Evolutionary conservation across 192 early-diverging fungal species (phyloP), one percentile per base, ranked within the genome.

Genomic region (Gaertneriomyces sp.): DNA sequence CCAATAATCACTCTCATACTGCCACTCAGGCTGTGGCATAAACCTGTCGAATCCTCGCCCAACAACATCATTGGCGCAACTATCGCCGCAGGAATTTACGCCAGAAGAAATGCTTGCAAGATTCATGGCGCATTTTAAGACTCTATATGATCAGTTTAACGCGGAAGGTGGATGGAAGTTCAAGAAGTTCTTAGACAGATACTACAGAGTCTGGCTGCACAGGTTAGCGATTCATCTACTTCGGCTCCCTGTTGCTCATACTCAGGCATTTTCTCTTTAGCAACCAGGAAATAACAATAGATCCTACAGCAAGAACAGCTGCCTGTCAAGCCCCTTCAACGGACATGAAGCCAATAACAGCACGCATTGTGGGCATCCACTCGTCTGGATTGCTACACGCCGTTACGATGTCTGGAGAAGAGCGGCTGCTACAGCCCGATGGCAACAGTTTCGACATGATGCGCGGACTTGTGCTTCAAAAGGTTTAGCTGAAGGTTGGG

Each of bases 371-470:
- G 5, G 95, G 96, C 0, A 83, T 99, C 38, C 89, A 88, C 44
- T 80, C 81, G 33, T 85, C 81, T 57, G 94, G 94, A 7, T 74
- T 95, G 60, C 61, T 97, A 41, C 79, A 80, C 53, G 90, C 90
- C 2, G 79, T 85, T 9, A 60, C 53, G 10, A 49, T 60, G 5
- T 12, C 43, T 46, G 76, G 73, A 8, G 71, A 80, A 16, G 75
- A 82, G 33, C 85, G 86, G 60, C 79, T 82, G n/a, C 72, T 98
- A 42, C 92, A 96, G 74, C 96, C 96, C 5, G 96, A 95, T 64
- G 96, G 96, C 7, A 99, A 97, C 73, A 89, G 86, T 41, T 99
- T 99, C 75, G 96, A 99, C 72, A 96, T 99, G 92, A 83, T 97
- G 70, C 87, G 90, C 59, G 92, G 92, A 0, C 69, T 99, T 49